Base-by-base conservation (phyloP, 2,329 filamentous ascomycete genomes). In the Diaporthe citriasiana region DNA sequence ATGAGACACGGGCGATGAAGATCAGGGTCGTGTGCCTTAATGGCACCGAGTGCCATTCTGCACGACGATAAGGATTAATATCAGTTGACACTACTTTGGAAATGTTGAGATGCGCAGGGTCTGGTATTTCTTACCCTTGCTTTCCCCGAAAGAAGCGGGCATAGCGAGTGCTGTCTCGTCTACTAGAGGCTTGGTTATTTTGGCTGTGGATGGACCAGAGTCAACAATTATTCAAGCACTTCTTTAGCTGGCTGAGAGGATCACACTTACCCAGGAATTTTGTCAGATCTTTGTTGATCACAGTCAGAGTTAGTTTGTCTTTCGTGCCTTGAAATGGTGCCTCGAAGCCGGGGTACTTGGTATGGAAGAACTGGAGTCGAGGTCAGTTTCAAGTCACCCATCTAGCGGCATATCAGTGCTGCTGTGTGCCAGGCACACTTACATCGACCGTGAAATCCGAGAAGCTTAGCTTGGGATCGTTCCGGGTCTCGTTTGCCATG, bases 1-100 rank as follows among this genome's bases (percentile, higher is more conserved):
- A 86, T 0, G 87, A 88, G 15, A 89, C 76, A 9, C 87, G 85
- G 19, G 87, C 85, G 10, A 90, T 82, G 10, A 87, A 76, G n/a
- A 82, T 79, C 2, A 87, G 82, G 27, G 87, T n/a, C 50, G 47
- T 25, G 19, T 30, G 9, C n/a, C 55, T 71, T 5, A 74, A 30
- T 3, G 42, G 38, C 22, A 74, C 19, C 3, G 22, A 42, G 13
- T 45, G 55, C 72, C 72, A 74, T 4, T 74, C 68, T 74, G 9
- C 9, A 25, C 25, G 3, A 6, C 25, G 15, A 30, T 63, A 4
- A 12, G 25, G 2, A 22, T 45, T 10, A n/a, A 12, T 8, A 25
- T 9, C 33, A 35, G 33, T 35, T 35, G 33, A 7, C 4, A 60
- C 8, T 22, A 3, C 35, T 15, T 2, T 22, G 17, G 3, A 17